These are phyloP conservation scores for Diutina pseudorugosa DNA, from an alignment of 1,139 yeast species.

Conservation along the genomic window DNA sequence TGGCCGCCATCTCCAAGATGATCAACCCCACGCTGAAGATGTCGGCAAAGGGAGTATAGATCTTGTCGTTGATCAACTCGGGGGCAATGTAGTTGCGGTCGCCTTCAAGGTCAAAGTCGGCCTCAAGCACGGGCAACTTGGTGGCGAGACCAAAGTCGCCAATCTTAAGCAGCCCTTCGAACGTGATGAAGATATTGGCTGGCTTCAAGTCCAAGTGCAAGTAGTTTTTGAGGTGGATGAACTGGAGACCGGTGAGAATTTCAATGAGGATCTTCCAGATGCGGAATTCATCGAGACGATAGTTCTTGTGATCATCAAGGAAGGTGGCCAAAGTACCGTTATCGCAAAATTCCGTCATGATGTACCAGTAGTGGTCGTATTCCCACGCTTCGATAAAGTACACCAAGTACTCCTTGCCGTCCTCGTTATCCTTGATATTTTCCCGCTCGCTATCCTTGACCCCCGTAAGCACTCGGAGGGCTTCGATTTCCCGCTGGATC, in stretches of 20 bases:
- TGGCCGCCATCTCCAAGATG: slow-evolving; percentile 92
- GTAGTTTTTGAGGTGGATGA: slow-evolving; percentile 66
- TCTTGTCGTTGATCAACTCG: slow-evolving; percentile 72
- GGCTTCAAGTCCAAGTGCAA: slow-evolving; percentile 88
- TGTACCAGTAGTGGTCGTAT: slow-evolving; percentile 57
- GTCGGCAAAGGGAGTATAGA: slow-evolving; percentile 88
- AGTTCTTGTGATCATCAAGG: slow-evolving; percentile 55
- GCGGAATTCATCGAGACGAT: slow-evolving; percentile 91
- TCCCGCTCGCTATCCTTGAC: slow-evolving; percentile 24
- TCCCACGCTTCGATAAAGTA: slow-evolving; percentile 86
- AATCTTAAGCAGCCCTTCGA: slow-evolving; percentile 82
- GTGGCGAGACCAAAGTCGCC: slow-evolving; percentile 66
- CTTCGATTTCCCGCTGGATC: slow-evolving; percentile 30
- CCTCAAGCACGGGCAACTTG: slow-evolving; percentile 41
- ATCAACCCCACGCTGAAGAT: slow-evolving; percentile 86
- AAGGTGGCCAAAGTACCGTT: slow-evolving; percentile 83
- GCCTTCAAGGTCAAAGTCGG: slow-evolving; percentile 81
- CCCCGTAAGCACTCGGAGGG: slow-evolving; percentile 28
- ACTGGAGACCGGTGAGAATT: slow-evolving; percentile 63
- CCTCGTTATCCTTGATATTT: slow-evolving; percentile 43
- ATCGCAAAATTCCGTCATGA: slow-evolving; percentile 93
- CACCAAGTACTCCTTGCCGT: slow-evolving; percentile 69
- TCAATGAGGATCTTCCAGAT: slow-evolving; percentile 94
- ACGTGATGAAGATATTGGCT: slow-evolving; percentile 85
- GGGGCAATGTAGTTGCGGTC: slow-evolving; percentile 98